A percentile compares a stretch with the other conserved stretches of the same genome.
Evolutionary conservation across 78 protist species (phyloP).

Genomic region (Bigelowiella natans): DNA sequence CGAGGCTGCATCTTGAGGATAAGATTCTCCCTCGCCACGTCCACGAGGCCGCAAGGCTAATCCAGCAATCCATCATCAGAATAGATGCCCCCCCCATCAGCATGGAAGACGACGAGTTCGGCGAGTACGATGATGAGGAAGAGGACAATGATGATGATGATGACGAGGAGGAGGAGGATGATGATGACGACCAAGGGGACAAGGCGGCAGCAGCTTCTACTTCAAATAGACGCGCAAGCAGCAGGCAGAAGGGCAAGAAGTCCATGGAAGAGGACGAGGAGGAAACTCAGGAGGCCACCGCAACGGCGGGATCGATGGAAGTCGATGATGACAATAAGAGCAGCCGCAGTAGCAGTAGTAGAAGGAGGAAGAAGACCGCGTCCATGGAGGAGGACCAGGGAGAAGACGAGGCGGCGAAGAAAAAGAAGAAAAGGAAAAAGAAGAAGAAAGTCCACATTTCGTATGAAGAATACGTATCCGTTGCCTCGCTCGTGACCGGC

Average conservation of each 20-base stretch:
- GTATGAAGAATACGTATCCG: not conserved
- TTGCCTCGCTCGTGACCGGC: not conserved
- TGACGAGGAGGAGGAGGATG: not conserved
- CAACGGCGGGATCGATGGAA: not conserved
- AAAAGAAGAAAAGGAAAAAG: not conserved
- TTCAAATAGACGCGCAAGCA: too few species aligned
- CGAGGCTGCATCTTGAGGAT: not conserved
- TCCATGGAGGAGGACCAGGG: not conserved
- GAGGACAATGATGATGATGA: not conserved
- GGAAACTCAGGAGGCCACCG: too few species aligned
- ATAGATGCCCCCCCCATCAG: not conserved
- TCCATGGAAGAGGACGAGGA: not conserved
- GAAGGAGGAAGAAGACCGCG: not conserved
- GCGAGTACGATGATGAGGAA: not conserved
- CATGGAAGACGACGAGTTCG: not conserved
- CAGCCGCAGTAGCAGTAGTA: not conserved
- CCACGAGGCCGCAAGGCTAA: not conserved
- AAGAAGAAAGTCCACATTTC: not conserved
- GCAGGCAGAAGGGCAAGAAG: too few species aligned
- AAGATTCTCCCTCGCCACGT: not conserved
- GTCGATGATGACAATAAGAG: not conserved
- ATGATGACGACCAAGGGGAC: not conserved
- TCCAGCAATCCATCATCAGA: conserved; percentile 5
- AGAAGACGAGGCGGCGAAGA: not conserved
- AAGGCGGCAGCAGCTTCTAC: not conserved